Conservation (phyloP, 2,329 filamentous ascomycete genomes). For the Hortaea werneckii region DNA sequence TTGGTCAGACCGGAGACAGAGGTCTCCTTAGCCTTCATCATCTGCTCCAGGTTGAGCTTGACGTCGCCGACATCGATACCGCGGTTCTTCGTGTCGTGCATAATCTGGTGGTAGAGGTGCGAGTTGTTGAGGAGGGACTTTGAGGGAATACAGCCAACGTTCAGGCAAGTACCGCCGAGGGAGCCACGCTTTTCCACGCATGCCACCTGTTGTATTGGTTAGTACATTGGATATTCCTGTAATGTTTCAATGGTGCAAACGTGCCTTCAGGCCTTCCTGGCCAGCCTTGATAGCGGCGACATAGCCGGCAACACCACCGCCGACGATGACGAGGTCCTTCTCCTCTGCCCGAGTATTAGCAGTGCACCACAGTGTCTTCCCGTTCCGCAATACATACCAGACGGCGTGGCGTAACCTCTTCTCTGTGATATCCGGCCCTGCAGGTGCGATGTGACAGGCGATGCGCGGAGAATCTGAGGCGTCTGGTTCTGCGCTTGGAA, state of each 20-base stretch:
- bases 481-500: conserved; percentile 8
- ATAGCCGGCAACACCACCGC: conserved; percentile 95
- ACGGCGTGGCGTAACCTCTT: conserved; percentile 47
- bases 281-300: conserved; percentile 98
- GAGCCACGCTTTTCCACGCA: conserved; percentile 97
- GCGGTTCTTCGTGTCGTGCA: conserved; percentile 93
- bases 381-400: conserved; percentile 28
- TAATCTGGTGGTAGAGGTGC: conserved; percentile 91
- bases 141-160: conserved; percentile 98
- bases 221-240: neutral
- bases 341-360: conserved; percentile 50
- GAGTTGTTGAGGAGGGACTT: conserved; percentile 99
- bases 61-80: conserved; percentile 97
- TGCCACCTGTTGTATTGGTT: conserved; percentile 52
- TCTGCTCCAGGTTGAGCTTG: conserved; percentile 84
- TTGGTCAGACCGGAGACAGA: conserved; percentile 85
- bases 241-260: neutral
- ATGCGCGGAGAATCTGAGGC: conserved; percentile 12
- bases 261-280: conserved; percentile 90
- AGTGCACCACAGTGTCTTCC: neutral
- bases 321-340: conserved; percentile 95
- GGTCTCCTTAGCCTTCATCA: conserved; percentile 98
- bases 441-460: conserved; percentile 35
- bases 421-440: conserved; percentile 43
- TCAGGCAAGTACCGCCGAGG: conserved; percentile 93